A percentile compares a stretch with the other conserved stretches of the same genome.
These are phyloP conservation scores for Salvia miltiorrhiza DNA, from an alignment of 257 asterid species.

Conservation along the genomic window DNA sequence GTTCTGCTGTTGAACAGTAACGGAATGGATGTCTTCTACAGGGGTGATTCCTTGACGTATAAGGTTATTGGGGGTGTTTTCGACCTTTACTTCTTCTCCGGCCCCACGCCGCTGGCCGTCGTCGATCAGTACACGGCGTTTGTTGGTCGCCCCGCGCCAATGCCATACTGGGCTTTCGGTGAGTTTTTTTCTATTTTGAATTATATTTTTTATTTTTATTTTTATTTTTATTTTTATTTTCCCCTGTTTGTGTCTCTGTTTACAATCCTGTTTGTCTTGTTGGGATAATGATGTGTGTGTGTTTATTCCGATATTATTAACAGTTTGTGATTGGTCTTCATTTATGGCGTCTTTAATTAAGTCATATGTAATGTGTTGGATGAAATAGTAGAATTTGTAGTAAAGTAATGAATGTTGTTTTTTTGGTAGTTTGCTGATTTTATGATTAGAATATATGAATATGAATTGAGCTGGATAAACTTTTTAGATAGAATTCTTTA, in stretches of 20 bases:
- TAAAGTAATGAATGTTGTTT: background rate
- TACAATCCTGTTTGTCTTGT: background rate
- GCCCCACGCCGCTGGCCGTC: constrained; percentile 79
- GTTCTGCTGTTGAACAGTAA: constrained; percentile 83
- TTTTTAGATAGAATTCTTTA: too few species aligned
- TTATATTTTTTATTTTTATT: background rate
- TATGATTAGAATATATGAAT: background rate
- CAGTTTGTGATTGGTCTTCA: background rate
- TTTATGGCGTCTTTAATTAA: background rate
- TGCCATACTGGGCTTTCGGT: constrained; percentile 99
- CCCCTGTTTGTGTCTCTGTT: background rate
- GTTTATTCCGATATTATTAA: background rate
- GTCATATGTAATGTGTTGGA: background rate
- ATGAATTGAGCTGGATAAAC: too few species aligned
- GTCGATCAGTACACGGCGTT: constrained; percentile 84
- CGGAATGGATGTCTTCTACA: constrained; percentile 93
- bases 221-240: background rate
- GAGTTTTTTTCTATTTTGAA: constrained; percentile 2
- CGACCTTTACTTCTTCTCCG: constrained; percentile 91
- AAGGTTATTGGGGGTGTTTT: constrained; percentile 93
- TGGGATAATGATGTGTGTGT: background rate
- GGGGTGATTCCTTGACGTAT: constrained; percentile 75
- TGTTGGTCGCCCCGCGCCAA: constrained; percentile 88
- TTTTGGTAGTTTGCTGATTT: background rate
- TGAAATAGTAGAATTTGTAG: background rate